Conservation (phyloP, 352 stramenopile genomes). For the Peronospora destructor region DNA sequence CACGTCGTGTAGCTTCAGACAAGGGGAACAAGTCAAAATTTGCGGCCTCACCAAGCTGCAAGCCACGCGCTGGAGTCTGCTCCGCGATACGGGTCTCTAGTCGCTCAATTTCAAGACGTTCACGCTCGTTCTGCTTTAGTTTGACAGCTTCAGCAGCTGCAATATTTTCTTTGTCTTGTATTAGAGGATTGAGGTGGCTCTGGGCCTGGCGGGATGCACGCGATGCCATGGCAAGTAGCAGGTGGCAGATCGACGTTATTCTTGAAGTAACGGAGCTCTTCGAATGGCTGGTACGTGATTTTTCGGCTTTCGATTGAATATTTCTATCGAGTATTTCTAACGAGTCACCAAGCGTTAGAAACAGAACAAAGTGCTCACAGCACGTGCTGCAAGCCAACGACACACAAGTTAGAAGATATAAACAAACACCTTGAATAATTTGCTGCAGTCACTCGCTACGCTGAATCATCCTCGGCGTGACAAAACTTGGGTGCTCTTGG, state of each 20-base stretch:
- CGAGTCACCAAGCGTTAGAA: background rate
- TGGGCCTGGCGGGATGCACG: constrained; percentile 28
- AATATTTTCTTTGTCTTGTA: constrained; percentile 12
- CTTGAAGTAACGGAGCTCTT: constrained; percentile 3
- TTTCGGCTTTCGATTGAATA: background rate
- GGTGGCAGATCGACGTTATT: background rate
- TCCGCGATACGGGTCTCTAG: constrained; percentile 58
- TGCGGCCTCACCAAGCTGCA: constrained; percentile 62
- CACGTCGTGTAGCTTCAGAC: constrained; percentile 69
- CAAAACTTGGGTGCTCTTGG: constrained; percentile 64
- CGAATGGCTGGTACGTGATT: constrained; percentile 21
- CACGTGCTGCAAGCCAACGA: no score
- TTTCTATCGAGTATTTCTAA: background rate
- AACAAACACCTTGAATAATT: background rate
- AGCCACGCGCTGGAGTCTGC: constrained; percentile 69
- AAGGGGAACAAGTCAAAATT: constrained; percentile 83
- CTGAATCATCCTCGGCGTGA: constrained; percentile 37
- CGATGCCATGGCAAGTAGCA: constrained; percentile 22
- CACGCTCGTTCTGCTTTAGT: constrained; percentile 71
- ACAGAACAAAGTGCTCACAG: no score
- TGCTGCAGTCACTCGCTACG: background rate
- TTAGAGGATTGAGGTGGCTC: constrained; percentile 7
- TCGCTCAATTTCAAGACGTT: constrained; percentile 59
- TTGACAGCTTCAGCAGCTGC: constrained; percentile 28
- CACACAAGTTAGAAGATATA: no score